Evolutionary conservation across 176 grass and related monocot genomes (phyloP).

Genomic region (Avena atlantica): DNA sequence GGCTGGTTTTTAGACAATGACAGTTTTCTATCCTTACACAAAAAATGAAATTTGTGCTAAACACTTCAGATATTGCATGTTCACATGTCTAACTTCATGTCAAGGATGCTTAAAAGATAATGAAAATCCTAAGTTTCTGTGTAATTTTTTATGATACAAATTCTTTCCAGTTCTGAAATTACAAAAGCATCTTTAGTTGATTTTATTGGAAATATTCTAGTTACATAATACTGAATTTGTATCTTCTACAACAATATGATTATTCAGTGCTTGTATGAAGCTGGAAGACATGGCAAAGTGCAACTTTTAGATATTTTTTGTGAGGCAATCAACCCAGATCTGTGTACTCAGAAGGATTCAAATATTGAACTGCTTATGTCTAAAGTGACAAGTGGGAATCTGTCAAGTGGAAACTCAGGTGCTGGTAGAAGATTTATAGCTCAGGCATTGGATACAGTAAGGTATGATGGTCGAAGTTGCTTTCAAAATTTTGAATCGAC

Average conservation of each 20-base stretch:
- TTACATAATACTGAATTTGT: conserved; percentile 10
- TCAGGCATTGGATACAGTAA: conserved; percentile 62
- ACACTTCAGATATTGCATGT: conserved; percentile 1
- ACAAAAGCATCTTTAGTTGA: conserved; percentile 4
- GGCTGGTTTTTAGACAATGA: not conserved
- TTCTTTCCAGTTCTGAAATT: conserved; percentile 6
- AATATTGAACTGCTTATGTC: conserved; percentile 40
- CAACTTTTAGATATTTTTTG: conserved; percentile 89
- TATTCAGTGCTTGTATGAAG: conserved; percentile 85
- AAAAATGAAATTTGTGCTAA: not conserved
- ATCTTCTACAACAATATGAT: conserved; percentile 31
- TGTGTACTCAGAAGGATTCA: conserved; percentile 42
- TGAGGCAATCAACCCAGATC: conserved; percentile 64
- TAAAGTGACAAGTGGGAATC: conserved; percentile 38
- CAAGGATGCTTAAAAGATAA: conserved; percentile 13
- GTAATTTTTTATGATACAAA: not conserved
- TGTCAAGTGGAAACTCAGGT: conserved; percentile 41
- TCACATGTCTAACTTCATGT: not conserved
- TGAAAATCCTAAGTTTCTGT: not conserved
- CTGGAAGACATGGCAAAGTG: conserved; percentile 70
- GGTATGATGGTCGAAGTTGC: conserved; percentile 45
- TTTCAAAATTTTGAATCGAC: conserved; percentile 29
- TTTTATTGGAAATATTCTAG: not conserved
- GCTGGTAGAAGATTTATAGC: conserved; percentile 57
- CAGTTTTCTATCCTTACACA: not conserved